Percentiles rank a stretch among this genome's conserved stretches.
phyloP scores from a whole-genome alignment of 495 filamentous ascomycete genomes.

The Penicillium egyptiacum region DNA sequence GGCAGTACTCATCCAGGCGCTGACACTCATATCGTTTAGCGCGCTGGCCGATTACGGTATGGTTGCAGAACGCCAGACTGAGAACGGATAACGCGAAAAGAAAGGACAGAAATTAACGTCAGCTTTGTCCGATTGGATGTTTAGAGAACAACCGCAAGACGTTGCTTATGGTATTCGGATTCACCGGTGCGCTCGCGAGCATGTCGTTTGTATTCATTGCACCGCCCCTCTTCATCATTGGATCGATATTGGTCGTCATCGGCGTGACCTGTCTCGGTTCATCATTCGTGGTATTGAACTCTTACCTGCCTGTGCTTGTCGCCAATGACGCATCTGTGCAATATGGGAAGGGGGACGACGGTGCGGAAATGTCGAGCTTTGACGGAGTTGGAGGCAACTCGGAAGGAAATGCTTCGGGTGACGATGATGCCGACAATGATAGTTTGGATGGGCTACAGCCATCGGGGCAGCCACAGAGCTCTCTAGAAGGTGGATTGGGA shows the following conservation, averaged over 20 bases:
- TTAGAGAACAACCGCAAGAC: slow-evolving; percentile 59
- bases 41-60: slow-evolving; percentile 55
- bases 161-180: slow-evolving; percentile 74
- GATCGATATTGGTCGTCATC: slow-evolving; percentile 73
- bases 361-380: slow-evolving; percentile 30
- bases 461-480: slow-evolving; percentile 17
- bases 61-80: slow-evolving; percentile 12
- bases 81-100: background rate
- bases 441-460: slow-evolving; percentile 29
- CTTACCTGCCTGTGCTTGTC: slow-evolving; percentile 51
- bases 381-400: slow-evolving; percentile 17
- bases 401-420: slow-evolving; percentile 41
- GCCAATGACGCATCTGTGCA: slow-evolving; percentile 46
- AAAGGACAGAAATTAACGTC: slow-evolving; percentile 6
- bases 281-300: slow-evolving; percentile 54
- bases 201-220: slow-evolving; percentile 83
- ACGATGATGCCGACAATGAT: slow-evolving; percentile 22
- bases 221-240: slow-evolving; percentile 69
- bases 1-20: slow-evolving; percentile 53
- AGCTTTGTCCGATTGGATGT: background rate
- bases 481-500: slow-evolving; percentile 13
- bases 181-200: slow-evolving; percentile 70
- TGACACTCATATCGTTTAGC: slow-evolving; percentile 54
- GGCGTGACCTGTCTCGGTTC: slow-evolving; percentile 70
- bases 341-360: slow-evolving; percentile 20